Evolutionary conservation across 148 eudicot species (phyloP).

Genomic region (Arctostaphylos glauca): DNA sequence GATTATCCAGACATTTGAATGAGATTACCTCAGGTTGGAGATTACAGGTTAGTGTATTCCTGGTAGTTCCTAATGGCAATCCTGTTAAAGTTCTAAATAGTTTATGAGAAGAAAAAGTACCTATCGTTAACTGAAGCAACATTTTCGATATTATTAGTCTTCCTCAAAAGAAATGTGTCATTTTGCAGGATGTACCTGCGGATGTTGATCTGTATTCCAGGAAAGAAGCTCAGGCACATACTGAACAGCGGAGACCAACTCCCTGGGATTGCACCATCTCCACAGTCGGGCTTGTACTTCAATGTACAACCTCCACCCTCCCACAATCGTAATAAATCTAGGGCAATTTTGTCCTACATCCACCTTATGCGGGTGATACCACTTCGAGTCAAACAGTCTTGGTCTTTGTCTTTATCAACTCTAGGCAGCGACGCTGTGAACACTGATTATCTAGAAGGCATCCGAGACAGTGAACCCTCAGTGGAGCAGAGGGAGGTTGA

Average conservation of each 20-base stretch:
- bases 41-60: neutral
- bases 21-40: neutral
- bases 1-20: neutral
- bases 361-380: constrained; percentile 65
- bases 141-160: neutral
- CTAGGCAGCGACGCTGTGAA: constrained; percentile 34
- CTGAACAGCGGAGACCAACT: constrained; percentile 58
- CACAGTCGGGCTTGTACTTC: constrained; percentile 57
- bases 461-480: constrained; percentile 43
- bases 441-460: constrained; percentile 41
- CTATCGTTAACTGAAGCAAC: neutral
- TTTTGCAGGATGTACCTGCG: constrained; percentile 79
- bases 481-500: constrained; percentile 37
- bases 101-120: neutral
- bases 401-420: constrained; percentile 78
- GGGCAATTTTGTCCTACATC: constrained; percentile 61
- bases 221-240: constrained; percentile 76
- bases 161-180: constrained; percentile 11
- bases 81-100: neutral
- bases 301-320: constrained; percentile 56
- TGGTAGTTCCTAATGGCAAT: neutral
- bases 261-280: constrained; percentile 67
- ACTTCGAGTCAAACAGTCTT: constrained; percentile 80
- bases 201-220: constrained; percentile 89
- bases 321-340: constrained; percentile 49